Evolutionary conservation across 768 basidiomycete species (phyloP).

Genomic region (Naganishia kalamii): DNA sequence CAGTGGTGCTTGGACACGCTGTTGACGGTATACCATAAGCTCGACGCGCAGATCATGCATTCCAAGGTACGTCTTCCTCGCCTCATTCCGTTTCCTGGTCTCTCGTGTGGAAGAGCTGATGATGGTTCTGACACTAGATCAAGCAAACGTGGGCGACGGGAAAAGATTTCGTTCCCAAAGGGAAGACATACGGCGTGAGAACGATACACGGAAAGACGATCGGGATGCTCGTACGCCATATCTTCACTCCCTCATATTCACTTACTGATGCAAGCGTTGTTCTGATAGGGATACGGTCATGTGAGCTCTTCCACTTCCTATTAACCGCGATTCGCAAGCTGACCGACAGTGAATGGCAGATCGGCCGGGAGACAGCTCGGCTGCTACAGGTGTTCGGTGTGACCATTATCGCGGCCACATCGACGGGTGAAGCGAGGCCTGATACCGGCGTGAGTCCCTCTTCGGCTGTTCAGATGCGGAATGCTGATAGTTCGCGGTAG

Average conservation of each 20-base stretch:
- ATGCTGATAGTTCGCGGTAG: slow-evolving; percentile 19
- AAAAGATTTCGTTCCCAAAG: slow-evolving; percentile 21
- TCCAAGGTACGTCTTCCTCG: slow-evolving; percentile 22
- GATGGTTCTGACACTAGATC: slow-evolving; percentile 22
- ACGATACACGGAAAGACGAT: slow-evolving; percentile 42
- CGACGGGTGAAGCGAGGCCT: slow-evolving; percentile 33
- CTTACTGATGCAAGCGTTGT: background rate
- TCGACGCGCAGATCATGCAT: slow-evolving; percentile 31
- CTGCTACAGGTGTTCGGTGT: slow-evolving; percentile 39
- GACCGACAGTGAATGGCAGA: background rate
- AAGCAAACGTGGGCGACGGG: slow-evolving; percentile 30
- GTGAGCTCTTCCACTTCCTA: background rate
- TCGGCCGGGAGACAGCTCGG: slow-evolving; percentile 42
- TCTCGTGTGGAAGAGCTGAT: too few species aligned
- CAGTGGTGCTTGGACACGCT: slow-evolving; percentile 33
- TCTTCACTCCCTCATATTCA: background rate
- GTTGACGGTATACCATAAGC: slow-evolving; percentile 32
- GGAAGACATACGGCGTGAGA: slow-evolving; percentile 29
- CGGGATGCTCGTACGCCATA: slow-evolving; percentile 38
- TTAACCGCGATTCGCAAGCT: too few species aligned
- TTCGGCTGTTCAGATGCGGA: background rate
- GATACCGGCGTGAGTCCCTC: slow-evolving; percentile 36
- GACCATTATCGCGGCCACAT: slow-evolving; percentile 43
- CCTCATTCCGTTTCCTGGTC: background rate
- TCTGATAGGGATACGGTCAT: slow-evolving; percentile 43